Conservation (phyloP, 805 yeast genomes). For the Kockiozyma suomiensis region DNA sequence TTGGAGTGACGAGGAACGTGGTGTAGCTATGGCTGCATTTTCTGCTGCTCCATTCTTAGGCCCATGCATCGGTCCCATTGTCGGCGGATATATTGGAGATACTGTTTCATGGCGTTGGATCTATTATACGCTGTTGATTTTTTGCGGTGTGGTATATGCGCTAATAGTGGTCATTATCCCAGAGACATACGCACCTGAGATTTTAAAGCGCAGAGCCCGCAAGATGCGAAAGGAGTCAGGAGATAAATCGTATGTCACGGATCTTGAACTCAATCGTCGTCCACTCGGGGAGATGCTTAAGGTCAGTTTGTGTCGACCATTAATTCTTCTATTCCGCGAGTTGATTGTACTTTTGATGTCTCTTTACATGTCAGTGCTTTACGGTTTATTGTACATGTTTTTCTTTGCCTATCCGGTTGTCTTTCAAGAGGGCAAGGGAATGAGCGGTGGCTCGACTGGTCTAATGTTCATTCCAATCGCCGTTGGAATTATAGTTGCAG, state of each 20-base stretch:
- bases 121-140: slow-evolving; percentile 63
- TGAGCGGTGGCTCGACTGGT: slow-evolving; percentile 58
- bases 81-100: slow-evolving; percentile 63
- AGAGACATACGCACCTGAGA: slow-evolving; percentile 66
- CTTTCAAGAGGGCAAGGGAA: slow-evolving; percentile 55
- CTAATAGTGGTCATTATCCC: slow-evolving; percentile 52
- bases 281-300: slow-evolving; percentile 65
- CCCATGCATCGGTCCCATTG: slow-evolving; percentile 65
- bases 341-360: slow-evolving; percentile 55
- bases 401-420: slow-evolving; percentile 68
- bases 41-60: slow-evolving; percentile 61
- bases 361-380: slow-evolving; percentile 48
- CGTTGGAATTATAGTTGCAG: slow-evolving; percentile 55
- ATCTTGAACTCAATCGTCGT: slow-evolving; percentile 76
- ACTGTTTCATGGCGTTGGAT: slow-evolving; percentile 73
- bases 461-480: slow-evolving; percentile 62
- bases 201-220: slow-evolving; percentile 56
- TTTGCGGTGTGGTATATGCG: slow-evolving; percentile 58
- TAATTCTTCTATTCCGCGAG: slow-evolving; percentile 59
- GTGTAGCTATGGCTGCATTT: slow-evolving; percentile 68
- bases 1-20: slow-evolving; percentile 61
- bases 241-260: slow-evolving; percentile 49
- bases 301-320: slow-evolving; percentile 72
- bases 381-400: slow-evolving; percentile 60
- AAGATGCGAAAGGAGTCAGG: slow-evolving; percentile 56